Base-by-base conservation (phyloP, 371 early-diverging fungal genomes). In the Phascolomyces articulosus region DNA sequence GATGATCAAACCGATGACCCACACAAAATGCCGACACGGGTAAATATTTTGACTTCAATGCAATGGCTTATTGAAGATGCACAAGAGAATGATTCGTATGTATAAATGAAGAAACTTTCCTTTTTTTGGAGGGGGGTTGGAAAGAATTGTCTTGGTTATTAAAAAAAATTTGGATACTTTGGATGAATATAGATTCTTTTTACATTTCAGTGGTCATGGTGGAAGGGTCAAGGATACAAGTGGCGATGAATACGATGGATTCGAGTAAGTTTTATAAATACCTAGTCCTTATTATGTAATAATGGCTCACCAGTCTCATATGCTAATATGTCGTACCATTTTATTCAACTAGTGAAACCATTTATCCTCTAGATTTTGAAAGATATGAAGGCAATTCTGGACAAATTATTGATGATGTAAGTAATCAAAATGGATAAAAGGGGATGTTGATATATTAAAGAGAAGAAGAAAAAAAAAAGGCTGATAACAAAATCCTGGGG, bases 131-230 rank as follows among this genome's bases (percentile, higher is more conserved):
- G 11, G n/a, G n/a, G n/a, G n/a, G n/a, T n/a, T n/a, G n/a, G n/a
- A n/a, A n/a, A n/a, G n/a, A n/a, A n/a, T n/a, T n/a, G n/a, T n/a
- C n/a, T n/a, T n/a, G n/a, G n/a, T n/a, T 34, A 34, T 2, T 34
- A 2, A 34, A 9, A 34, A 9, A 34, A 34, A 6, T 2, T 34
- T 2, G 34, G 34, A 9, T 26, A n/a, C 9, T 3, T 61, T 1
- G 29, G 18, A 31, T 41, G 40, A 15, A 55, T 34, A 29, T 67
- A 87, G 87, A 7, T 87, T 91, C 78, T 90, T 95, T 65, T 87
- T 96, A 74, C 96, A 95, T 74, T 98, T 83, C 74, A 91, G 91
- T 67, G 98, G 97, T 11, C 97, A 97, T 76, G 97, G 97, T 41
- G 88, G 87, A 6, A 88, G 90, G 60, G 81, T 67, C 16, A 72